These are phyloP conservation scores for Leccinum truebloodii DNA, from an alignment of 768 basidiomycete genomes.

Conservation along the genomic window DNA sequence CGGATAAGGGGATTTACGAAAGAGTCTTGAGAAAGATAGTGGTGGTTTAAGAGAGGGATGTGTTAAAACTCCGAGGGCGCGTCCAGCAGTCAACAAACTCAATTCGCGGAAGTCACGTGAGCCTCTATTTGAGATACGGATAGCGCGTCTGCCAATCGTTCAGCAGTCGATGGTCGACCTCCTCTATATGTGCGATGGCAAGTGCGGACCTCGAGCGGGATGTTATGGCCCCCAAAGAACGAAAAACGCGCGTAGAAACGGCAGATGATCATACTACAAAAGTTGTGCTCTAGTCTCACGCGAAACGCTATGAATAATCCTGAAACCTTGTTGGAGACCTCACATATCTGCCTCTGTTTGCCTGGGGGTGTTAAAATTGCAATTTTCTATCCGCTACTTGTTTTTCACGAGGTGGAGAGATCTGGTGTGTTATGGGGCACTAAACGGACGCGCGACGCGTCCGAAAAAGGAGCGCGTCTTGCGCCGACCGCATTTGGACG, in stretches of 20 bases:
- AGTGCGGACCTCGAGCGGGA: slow-evolving; percentile 7
- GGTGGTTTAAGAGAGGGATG: slow-evolving; percentile 46
- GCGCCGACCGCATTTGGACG: slow-evolving; percentile 34
- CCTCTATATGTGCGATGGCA: slow-evolving; percentile 3
- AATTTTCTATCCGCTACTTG: slow-evolving; percentile 31
- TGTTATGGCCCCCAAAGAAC: slow-evolving; percentile 16
- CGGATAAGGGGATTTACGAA: slow-evolving; percentile 15
- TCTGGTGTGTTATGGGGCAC: slow-evolving; percentile 30
- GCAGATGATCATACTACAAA: slow-evolving; percentile 11
- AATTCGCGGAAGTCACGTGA: slow-evolving; percentile 41
- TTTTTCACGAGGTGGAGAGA: slow-evolving; percentile 31
- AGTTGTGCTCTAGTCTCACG: slow-evolving; percentile 16
- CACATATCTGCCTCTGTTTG: slow-evolving; percentile 21
- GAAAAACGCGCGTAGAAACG: slow-evolving; percentile 17
- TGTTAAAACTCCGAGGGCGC: slow-evolving; percentile 44
- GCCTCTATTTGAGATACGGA: slow-evolving; percentile 35
- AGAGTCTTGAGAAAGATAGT: slow-evolving; percentile 41
- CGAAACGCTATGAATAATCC: slow-evolving; percentile 21
- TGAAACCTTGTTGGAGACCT: slow-evolving; percentile 15
- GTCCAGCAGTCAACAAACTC: slow-evolving; percentile 43
- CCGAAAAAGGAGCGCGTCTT: slow-evolving; percentile 43
- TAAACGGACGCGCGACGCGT: slow-evolving; percentile 32
- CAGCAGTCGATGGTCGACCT: slow-evolving; percentile 2
- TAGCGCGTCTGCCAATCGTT: slow-evolving; percentile 14
- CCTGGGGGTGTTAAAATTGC: slow-evolving; percentile 16